A percentile compares a stretch with the other conserved stretches of the same genome.
Evolutionary conservation across 2,329 filamentous ascomycete genomes (phyloP).

Genomic region (Incumbomyces delicatus): DNA sequence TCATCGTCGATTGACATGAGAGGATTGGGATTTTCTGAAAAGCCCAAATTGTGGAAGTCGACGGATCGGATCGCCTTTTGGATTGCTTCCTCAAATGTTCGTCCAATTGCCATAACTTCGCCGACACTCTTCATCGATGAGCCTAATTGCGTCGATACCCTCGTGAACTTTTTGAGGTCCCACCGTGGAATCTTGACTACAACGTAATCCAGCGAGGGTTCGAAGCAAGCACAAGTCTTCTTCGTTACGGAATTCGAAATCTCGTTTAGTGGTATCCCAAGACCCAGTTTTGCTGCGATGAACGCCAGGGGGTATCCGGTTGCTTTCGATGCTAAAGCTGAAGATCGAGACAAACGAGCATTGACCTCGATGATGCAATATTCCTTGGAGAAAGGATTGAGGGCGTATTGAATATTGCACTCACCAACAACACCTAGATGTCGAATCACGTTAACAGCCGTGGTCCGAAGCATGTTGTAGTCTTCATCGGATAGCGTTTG

Average conservation of each 20-base stretch:
- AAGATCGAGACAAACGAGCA: constrained; percentile 87
- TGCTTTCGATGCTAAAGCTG: constrained; percentile 89
- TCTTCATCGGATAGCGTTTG: constrained; percentile 96
- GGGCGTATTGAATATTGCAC: constrained; percentile 96
- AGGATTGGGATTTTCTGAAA: constrained; percentile 71
- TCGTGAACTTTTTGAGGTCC: constrained; percentile 98
- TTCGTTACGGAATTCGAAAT: constrained; percentile 95
- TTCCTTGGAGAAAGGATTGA: constrained; percentile 89
- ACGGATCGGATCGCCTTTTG: constrained; percentile 96
- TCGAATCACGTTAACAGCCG: constrained; percentile 91
- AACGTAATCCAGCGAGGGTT: constrained; percentile 94
- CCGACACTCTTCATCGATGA: constrained; percentile 99
- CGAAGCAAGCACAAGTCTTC: constrained; percentile 93
- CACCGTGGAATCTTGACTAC: constrained; percentile 98
- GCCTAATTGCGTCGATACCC: constrained; percentile 88
- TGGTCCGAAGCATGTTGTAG: constrained; percentile 98
- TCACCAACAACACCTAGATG: constrained; percentile 96
- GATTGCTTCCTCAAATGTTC: constrained; percentile 95
- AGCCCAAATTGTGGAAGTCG: constrained; percentile 90
- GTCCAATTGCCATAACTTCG: constrained; percentile 96
- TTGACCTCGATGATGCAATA: constrained; percentile 99
- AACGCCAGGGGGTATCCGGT: constrained; percentile 95
- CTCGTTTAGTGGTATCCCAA: constrained; percentile 90
- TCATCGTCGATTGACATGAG: constrained; percentile 95
- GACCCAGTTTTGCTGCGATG: constrained; percentile 90